phyloP scores from a whole-genome alignment of 257 asterid genomes.

The Thymus quinquecostatus region DNA sequence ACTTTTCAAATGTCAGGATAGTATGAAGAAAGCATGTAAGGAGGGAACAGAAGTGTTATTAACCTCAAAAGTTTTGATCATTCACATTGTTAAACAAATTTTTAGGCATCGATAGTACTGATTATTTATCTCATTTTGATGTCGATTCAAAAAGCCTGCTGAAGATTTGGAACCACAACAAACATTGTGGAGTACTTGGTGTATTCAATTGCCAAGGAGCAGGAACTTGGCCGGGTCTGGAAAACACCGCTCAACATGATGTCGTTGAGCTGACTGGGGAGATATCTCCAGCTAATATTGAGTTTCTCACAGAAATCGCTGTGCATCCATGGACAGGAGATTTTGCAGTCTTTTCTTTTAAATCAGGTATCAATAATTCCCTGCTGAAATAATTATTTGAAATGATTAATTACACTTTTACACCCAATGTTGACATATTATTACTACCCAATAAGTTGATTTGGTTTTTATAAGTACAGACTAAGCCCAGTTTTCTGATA shows the following conservation, averaged over 20 bases:
- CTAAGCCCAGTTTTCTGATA: too few species aligned
- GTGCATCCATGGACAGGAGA: slow-evolving; percentile 43
- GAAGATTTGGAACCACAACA: slow-evolving; percentile 64
- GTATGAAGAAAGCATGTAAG: too few species aligned
- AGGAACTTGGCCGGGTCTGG: slow-evolving; percentile 57
- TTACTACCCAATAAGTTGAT: too few species aligned
- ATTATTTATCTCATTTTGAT: background rate
- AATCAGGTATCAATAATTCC: slow-evolving; percentile 40
- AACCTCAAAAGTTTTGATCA: background rate
- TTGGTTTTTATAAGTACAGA: too few species aligned
- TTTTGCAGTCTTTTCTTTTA: slow-evolving; percentile 57
- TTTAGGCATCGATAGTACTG: background rate
- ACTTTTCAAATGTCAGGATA: too few species aligned
- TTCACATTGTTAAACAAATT: background rate
- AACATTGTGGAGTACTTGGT: slow-evolving; percentile 53
- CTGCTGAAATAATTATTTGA: background rate
- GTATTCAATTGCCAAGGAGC: slow-evolving; percentile 71
- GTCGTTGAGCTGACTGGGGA: slow-evolving; percentile 42
- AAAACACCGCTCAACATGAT: slow-evolving; percentile 20
- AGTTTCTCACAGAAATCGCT: slow-evolving; percentile 44
- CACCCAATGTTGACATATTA: too few species aligned
- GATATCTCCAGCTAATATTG: slow-evolving; percentile 53
- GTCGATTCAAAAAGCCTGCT: slow-evolving; percentile 42
- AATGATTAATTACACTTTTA: background rate
- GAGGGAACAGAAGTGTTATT: too few species aligned